A percentile compares a stretch with the other conserved stretches of the same genome.
Conservation (phyloP, 2,329 filamentous ascomycete genomes). For the Colletotrichum sp. region DNA sequence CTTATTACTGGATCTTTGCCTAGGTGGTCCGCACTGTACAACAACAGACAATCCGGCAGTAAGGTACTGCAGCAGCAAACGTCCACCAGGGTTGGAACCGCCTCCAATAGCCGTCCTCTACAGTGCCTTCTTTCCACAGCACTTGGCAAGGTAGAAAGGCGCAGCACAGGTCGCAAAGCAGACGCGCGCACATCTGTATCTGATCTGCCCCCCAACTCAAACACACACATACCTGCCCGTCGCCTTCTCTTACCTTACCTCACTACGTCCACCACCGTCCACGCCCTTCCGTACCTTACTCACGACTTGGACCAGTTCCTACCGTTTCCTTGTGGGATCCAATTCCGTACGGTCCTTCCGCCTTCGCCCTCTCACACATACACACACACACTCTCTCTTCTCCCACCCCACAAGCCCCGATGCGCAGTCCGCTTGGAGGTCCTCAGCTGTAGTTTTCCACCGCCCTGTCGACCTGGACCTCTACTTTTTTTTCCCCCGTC, state of each 20-base stretch:
- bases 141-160: neutral
- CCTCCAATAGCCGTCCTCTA: neutral
- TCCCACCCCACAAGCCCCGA: constrained; percentile 15
- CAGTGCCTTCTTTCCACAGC: neutral
- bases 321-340: neutral
- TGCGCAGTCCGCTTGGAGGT: constrained; percentile 15
- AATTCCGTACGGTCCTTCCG: constrained; percentile 2
- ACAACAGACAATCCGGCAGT: neutral
- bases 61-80: neutral
- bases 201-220: constrained; percentile 4
- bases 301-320: neutral
- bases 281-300: neutral
- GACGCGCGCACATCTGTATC: neutral
- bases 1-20: neutral
- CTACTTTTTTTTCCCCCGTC: neutral
- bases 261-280: neutral
- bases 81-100: neutral
- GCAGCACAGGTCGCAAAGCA: constrained; percentile 2
- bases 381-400: neutral
- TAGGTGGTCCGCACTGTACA: neutral
- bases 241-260: neutral
- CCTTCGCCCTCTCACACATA: neutral
- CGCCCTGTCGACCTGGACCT: constrained; percentile 2
- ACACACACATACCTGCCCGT: constrained; percentile 2
- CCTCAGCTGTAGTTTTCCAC: constrained; percentile 7